Evolutionary conservation across 1,139 yeast genomes (phyloP), one percentile per base, ranked within the genome.

Genomic region (Wickerhamomyces sp.): DNA sequence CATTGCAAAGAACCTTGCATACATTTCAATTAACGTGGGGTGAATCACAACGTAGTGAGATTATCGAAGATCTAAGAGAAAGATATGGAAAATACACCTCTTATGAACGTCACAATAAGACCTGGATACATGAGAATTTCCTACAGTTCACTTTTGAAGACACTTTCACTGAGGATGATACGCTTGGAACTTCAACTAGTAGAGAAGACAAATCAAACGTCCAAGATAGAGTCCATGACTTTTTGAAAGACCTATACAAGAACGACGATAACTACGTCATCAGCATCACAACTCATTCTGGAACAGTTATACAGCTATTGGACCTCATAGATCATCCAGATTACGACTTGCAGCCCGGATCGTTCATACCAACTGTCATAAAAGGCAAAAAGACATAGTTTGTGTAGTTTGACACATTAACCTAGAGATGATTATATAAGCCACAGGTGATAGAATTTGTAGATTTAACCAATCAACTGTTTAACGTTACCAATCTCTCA

Each of bases 211-310:
- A 67, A 24, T 58, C 60, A 40, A 73, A 77, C 43, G 84, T 78
- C 47, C 70, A 74, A 36, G 43, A 69, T 12, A 63, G 89, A 28
- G 61, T 74, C 7, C 65, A 71, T 40, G 48, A 53, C 16, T 79
- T 78, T 45, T 64, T 81, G 43, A 78, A 76, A 47, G 51, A 54
- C 8, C 39, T 81, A n/a, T 80, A 77, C 45, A 69, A 68, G 22
- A 55, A 60, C 27, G 71, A 68, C 37, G 61, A 63, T 28, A 59
- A 65, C 40, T 46, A 60, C 7, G 59, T 67, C 13, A 58, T 79
- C 28, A 74, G 74, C 25, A 67, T 75, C 30, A 77, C 86, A 1
- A 70, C 81, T 6, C 87, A 81, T 53, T 78, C 83, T 1, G 86
- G 85, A 4, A 74, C 78, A 18, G 77, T 79, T 27, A 59, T 79